Conservation (phyloP, 2,329 filamentous ascomycete genomes). For the Cladophialophora immunda region DNA sequence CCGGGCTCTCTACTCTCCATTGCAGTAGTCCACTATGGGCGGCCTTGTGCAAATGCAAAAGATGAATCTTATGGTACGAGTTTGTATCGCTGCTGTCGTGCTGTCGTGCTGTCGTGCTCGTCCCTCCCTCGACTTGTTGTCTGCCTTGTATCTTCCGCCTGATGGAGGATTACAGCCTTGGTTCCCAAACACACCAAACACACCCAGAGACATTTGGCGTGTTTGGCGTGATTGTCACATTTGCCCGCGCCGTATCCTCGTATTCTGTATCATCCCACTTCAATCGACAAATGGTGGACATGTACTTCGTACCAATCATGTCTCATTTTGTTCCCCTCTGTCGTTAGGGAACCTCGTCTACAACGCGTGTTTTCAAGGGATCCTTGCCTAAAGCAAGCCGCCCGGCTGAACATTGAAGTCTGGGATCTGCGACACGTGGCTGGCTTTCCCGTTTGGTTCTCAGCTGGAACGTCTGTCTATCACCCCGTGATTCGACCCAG, state of each 20-base stretch:
- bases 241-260: not conserved
- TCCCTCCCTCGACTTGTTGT: not conserved
- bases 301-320: not conserved
- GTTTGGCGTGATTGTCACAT: not conserved
- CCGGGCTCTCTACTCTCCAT: not conserved
- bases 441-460: not conserved
- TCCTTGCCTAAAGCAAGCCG: not conserved
- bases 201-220: not conserved
- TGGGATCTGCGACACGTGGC: not conserved
- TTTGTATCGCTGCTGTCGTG: not conserved
- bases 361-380: not conserved
- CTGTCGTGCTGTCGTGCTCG: not conserved
- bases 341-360: not conserved
- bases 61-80: slow-evolving; percentile 5
- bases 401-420: not conserved
- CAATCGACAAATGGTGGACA: not conserved
- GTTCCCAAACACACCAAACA: not conserved
- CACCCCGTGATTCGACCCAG: not conserved
- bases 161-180: not conserved
- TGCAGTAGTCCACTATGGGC: not conserved
- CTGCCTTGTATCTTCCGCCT: not conserved
- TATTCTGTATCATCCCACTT: not conserved
- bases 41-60: slow-evolving; percentile 9
- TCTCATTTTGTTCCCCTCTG: not conserved
- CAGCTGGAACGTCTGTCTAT: not conserved